These are phyloP conservation scores for Leucogyrophana mollusca DNA, from an alignment of 768 basidiomycete species.

Conservation along the genomic window DNA sequence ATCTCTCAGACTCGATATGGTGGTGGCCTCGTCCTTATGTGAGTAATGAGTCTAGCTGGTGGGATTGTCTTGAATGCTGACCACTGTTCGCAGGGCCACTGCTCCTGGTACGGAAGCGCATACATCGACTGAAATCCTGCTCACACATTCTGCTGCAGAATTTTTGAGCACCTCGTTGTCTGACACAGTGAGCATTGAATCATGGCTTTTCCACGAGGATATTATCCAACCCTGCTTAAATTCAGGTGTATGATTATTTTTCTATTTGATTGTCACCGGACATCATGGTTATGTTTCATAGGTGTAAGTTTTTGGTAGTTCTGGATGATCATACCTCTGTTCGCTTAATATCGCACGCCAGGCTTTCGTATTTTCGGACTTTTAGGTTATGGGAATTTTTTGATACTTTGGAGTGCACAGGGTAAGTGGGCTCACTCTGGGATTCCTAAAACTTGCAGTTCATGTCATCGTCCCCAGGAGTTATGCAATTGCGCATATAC, in stretches of 20 bases:
- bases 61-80: background rate
- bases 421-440: too few relatives aligned
- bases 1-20: background rate
- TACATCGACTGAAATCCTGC: background rate
- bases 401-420: constrained; percentile 1
- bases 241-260: too few relatives aligned
- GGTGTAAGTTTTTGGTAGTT: too few relatives aligned
- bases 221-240: background rate
- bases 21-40: constrained; percentile 3
- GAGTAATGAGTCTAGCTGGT: background rate
- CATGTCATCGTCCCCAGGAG: too few relatives aligned
- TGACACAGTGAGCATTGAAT: background rate
- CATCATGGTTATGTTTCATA: too few relatives aligned
- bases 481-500: constrained; percentile 7
- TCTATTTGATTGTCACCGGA: too few relatives aligned
- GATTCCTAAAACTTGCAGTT: too few relatives aligned
- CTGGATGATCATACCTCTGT: too few relatives aligned
- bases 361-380: background rate
- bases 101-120: background rate
- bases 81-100: background rate
- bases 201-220: background rate
- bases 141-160: background rate
- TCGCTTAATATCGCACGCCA: background rate
- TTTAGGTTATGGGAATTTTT: background rate
- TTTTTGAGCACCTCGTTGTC: background rate